Conservation (phyloP, 2,329 filamentous ascomycete genomes). For the Neofusicoccum sp. region DNA sequence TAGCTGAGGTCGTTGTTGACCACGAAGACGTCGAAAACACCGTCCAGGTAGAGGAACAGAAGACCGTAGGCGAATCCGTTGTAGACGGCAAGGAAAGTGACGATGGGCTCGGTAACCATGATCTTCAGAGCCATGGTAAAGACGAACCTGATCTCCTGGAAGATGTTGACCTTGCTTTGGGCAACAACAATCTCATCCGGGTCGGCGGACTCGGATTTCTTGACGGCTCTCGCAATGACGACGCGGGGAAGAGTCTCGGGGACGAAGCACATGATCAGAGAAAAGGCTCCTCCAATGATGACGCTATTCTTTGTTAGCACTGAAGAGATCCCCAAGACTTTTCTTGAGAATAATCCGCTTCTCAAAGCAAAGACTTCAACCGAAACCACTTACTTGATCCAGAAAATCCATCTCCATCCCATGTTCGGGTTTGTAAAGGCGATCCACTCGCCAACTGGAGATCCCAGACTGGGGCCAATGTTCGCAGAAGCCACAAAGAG, state of each 20-base stretch:
- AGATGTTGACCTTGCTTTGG: constrained; percentile 14
- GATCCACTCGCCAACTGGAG: constrained; percentile 21
- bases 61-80: constrained; percentile 64
- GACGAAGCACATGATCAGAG: constrained; percentile 9
- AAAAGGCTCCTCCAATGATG: constrained; percentile 20
- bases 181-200: constrained; percentile 17
- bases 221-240: constrained; percentile 16
- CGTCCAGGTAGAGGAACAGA: constrained; percentile 80
- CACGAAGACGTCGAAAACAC: constrained; percentile 79
- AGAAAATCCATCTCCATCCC: constrained; percentile 22
- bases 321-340: neutral
- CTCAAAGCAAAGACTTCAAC: too few relatives aligned
- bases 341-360: too few relatives aligned
- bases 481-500: constrained; percentile 22
- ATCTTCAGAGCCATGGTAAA: constrained; percentile 32
- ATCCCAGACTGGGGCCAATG: constrained; percentile 19
- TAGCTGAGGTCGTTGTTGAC: constrained; percentile 67
- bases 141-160: constrained; percentile 20
- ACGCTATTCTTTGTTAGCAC: constrained; percentile 10
- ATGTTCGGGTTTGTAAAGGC: constrained; percentile 18
- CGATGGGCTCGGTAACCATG: constrained; percentile 53
- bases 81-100: constrained; percentile 51
- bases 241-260: constrained; percentile 20
- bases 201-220: constrained; percentile 3
- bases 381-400: constrained; percentile 15